phyloP scores from a whole-genome alignment of 176 grass and related monocot genomes.

The Zea luxurians region DNA sequence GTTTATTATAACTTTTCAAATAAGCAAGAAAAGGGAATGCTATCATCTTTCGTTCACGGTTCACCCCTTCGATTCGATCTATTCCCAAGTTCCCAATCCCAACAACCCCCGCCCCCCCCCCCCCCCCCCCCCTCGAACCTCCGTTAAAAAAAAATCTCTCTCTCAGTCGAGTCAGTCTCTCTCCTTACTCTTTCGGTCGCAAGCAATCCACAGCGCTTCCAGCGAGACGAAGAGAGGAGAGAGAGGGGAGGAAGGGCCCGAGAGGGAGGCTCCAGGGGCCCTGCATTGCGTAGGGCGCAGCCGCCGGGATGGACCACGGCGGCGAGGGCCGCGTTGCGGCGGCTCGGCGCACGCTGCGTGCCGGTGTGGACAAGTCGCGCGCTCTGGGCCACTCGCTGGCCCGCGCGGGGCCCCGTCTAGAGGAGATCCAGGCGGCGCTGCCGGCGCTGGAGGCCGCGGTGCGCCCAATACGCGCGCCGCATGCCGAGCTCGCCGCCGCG shows the following conservation, averaged over 20 bases:
- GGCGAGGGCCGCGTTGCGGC: constrained; percentile 31
- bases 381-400: constrained; percentile 43
- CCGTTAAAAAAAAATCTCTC: not conserved
- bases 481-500: constrained; percentile 46
- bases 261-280: not conserved
- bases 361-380: constrained; percentile 59
- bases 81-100: not conserved
- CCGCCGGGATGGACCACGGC: constrained; percentile 14
- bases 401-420: constrained; percentile 54
- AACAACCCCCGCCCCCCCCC: not conserved
- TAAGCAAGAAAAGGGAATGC: not conserved
- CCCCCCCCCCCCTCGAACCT: not conserved
- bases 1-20: not conserved
- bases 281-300: not conserved
- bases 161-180: not conserved
- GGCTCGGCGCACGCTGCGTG: constrained; percentile 48
- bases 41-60: not conserved
- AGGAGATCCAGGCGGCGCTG: constrained; percentile 76
- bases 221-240: not conserved
- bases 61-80: not conserved
- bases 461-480: constrained; percentile 74
- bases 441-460: constrained; percentile 78
- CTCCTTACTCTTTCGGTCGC: not conserved
- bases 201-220: constrained; percentile 2
- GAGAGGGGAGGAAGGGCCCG: not conserved